Percentiles rank a stretch among this genome's conserved stretches.
Conservation (phyloP, 768 basidiomycete genomes). For the Phylloporus arenicola region DNA sequence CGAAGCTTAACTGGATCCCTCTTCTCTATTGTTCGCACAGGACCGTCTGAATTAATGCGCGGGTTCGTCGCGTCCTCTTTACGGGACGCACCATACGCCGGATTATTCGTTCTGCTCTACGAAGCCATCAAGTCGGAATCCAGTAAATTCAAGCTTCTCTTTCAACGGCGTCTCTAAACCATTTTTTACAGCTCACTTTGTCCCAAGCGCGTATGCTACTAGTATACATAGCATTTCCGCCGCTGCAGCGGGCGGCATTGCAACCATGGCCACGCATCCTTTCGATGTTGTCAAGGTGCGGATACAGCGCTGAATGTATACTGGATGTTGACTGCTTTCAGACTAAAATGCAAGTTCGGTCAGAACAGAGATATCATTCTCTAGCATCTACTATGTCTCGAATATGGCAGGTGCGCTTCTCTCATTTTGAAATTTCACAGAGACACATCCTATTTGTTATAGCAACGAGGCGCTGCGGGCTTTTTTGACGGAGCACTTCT, state of each 20-base stretch:
- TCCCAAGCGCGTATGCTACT: slow-evolving; percentile 42
- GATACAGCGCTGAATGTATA: neutral
- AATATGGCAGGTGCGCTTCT: slow-evolving; percentile 60
- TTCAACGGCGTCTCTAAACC: slow-evolving; percentile 5
- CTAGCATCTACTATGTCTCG: slow-evolving; percentile 57
- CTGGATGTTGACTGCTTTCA: slow-evolving; percentile 25
- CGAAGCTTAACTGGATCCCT: slow-evolving; percentile 56
- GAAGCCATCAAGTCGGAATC: slow-evolving; percentile 78
- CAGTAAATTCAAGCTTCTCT: slow-evolving; percentile 37
- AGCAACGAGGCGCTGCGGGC: slow-evolving; percentile 78
- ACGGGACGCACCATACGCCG: slow-evolving; percentile 94
- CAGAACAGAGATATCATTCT: slow-evolving; percentile 68
- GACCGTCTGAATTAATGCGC: slow-evolving; percentile 76
- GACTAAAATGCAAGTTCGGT: slow-evolving; percentile 93
- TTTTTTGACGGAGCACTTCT: slow-evolving; percentile 86
- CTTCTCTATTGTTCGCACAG: slow-evolving; percentile 55
- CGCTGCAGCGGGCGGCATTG: slow-evolving; percentile 76
- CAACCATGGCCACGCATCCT: slow-evolving; percentile 83
- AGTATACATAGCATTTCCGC: slow-evolving; percentile 61
- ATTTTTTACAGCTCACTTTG: slow-evolving; percentile 33
- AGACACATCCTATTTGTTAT: slow-evolving; percentile 2
- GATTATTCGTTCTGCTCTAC: slow-evolving; percentile 83
- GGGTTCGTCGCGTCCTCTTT: slow-evolving; percentile 84
- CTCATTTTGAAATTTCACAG: neutral
- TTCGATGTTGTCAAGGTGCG: slow-evolving; percentile 92